Evolutionary conservation across 306 rosid species (phyloP).

Genomic region (Benincasa hispida): DNA sequence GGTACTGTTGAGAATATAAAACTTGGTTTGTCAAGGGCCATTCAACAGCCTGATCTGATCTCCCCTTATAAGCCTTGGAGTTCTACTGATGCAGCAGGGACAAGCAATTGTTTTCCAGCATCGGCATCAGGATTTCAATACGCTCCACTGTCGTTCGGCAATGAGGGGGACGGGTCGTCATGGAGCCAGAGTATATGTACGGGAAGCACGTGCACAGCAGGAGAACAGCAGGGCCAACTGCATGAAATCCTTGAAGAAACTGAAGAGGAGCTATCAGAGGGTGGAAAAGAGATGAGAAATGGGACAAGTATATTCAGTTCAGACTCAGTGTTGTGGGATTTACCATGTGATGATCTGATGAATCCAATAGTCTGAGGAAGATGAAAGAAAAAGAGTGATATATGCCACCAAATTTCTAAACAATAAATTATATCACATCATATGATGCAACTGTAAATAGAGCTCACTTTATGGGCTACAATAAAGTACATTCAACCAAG

Average conservation of each 20-base stretch:
- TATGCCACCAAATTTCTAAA: conserved; percentile 22
- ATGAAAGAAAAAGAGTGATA: conserved; percentile 4
- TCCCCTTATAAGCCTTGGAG: conserved; percentile 54
- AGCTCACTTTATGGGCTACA: conserved; percentile 24
- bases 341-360: conserved; percentile 70
- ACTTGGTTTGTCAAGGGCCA: conserved; percentile 56
- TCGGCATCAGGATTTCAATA: conserved; percentile 41
- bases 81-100: conserved; percentile 34
- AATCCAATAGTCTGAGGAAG: conserved; percentile 46
- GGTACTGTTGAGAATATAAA: conserved; percentile 56
- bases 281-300: conserved; percentile 49
- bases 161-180: conserved; percentile 53
- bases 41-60: conserved; percentile 49
- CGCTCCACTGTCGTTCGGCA: conserved; percentile 35
- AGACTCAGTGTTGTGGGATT: conserved; percentile 78
- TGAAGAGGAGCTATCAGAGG: conserved; percentile 38
- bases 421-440: conserved; percentile 24
- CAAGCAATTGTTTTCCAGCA: conserved; percentile 47
- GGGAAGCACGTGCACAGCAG: conserved; percentile 66
- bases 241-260: conserved; percentile 50
- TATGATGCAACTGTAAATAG: conserved; percentile 53
- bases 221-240: conserved; percentile 46
- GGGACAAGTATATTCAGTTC: conserved; percentile 58
- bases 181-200: conserved; percentile 84
- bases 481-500: conserved; percentile 18